Percentiles rank a stretch among this genome's conserved stretches.
Evolutionary conservation across 352 stramenopile species (phyloP).

Genomic region (Globisporangium carolinianum): DNA sequence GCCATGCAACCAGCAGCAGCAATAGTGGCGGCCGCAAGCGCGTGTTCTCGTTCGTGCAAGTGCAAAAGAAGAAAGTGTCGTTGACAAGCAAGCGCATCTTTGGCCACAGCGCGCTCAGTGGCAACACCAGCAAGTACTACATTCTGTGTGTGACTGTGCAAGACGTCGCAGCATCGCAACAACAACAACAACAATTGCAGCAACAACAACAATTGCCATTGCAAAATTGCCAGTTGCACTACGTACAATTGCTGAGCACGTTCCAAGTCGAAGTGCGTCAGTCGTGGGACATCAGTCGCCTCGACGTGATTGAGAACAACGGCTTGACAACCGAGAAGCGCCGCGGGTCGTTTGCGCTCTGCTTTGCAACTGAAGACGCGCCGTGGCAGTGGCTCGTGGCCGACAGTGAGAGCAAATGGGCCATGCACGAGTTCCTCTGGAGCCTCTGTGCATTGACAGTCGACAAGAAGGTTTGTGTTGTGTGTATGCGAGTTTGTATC

Average conservation of each 20-base stretch:
- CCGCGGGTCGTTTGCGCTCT: slow-evolving; percentile 45
- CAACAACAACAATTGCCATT: too few species aligned
- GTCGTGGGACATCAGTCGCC: slow-evolving; percentile 45
- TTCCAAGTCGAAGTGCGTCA: slow-evolving; percentile 60
- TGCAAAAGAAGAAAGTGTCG: slow-evolving; percentile 56
- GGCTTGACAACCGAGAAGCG: slow-evolving; percentile 41
- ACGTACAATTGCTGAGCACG: slow-evolving; percentile 55
- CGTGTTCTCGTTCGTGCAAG: slow-evolving; percentile 54
- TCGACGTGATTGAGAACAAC: slow-evolving; percentile 58
- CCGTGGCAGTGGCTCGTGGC: slow-evolving; percentile 56
- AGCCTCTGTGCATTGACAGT: slow-evolving; percentile 47
- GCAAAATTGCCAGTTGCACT: slow-evolving; percentile 51
- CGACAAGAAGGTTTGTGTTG: slow-evolving; percentile 47
- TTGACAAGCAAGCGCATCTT: slow-evolving; percentile 53
- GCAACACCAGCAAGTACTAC: slow-evolving; percentile 39
- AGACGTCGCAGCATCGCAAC: slow-evolving; percentile 22
- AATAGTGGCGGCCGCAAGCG: slow-evolving; percentile 20
- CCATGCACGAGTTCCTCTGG: slow-evolving; percentile 76
- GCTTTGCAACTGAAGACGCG: slow-evolving; percentile 36
- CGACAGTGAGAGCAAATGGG: slow-evolving; percentile 30
- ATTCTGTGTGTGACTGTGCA: slow-evolving; percentile 61
- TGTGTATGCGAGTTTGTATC: too few species aligned
- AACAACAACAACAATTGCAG: background rate
- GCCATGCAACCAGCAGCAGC: background rate
- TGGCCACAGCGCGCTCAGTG: slow-evolving; percentile 13